Percentiles rank a stretch among this genome's conserved stretches.
phyloP scores from a whole-genome alignment of 1,284 basidiomycete species.

The Cutaneotrichosporon mucoides region DNA sequence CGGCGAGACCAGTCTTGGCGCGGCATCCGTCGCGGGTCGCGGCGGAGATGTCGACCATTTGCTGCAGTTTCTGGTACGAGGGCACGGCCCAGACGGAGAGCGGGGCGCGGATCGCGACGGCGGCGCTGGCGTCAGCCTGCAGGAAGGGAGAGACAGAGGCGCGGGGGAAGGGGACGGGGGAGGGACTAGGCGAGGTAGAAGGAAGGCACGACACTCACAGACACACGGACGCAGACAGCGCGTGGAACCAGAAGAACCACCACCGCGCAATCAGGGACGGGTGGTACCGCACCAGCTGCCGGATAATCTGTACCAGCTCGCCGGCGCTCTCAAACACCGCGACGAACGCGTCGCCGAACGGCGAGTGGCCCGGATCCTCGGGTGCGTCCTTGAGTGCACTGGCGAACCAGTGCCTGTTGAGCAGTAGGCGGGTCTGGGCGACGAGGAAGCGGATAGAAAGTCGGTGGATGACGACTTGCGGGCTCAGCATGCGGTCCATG shows the following conservation, averaged over 20 bases:
- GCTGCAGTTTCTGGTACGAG: slow-evolving; percentile 39
- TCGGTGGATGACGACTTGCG: slow-evolving; percentile 46
- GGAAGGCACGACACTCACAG: slow-evolving; percentile 34
- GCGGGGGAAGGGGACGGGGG: not conserved
- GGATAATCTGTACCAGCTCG: slow-evolving; percentile 46
- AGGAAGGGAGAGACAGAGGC: too few relatives aligned
- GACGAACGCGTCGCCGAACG: slow-evolving; percentile 37
- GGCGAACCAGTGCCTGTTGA: slow-evolving; percentile 45
- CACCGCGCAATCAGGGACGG: slow-evolving; percentile 44
- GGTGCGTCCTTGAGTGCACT: slow-evolving; percentile 39
- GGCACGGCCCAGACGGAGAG: slow-evolving; percentile 43
- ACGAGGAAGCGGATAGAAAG: slow-evolving; percentile 44
- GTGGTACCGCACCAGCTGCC: slow-evolving; percentile 45
- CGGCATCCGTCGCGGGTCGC: slow-evolving; percentile 42
- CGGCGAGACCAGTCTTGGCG: slow-evolving; percentile 43
- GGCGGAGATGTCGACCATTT: slow-evolving; percentile 43
- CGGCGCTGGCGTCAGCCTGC: slow-evolving; percentile 20
- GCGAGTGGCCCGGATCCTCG: slow-evolving; percentile 32
- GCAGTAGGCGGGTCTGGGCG: slow-evolving; percentile 41
- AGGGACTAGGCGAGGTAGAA: not conserved
- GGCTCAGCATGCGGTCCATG: slow-evolving; percentile 34
- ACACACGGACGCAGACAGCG: slow-evolving; percentile 44
- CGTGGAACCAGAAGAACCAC: slow-evolving; percentile 50
- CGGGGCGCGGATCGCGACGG: slow-evolving; percentile 45
- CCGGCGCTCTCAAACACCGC: slow-evolving; percentile 43